Evolutionary conservation across 2,329 filamentous ascomycete genomes (phyloP).

Genomic region (Fusarium sp.): DNA sequence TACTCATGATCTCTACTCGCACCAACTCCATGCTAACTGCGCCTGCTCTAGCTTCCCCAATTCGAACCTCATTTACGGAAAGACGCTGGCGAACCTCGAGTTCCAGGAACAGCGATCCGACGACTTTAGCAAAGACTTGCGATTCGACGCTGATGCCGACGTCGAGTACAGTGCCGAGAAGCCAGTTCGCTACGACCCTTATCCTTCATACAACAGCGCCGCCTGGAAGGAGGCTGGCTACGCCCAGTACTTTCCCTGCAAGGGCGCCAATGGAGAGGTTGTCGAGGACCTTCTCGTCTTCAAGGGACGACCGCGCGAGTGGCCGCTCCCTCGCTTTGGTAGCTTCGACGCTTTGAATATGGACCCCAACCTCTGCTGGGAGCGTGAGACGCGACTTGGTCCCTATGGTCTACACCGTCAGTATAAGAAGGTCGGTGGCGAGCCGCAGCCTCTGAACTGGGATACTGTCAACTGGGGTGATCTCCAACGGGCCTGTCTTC

Average conservation of each 20-base stretch:
- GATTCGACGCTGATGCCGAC: slow-evolving; percentile 49
- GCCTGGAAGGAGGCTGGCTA: slow-evolving; percentile 68
- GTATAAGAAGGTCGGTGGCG: slow-evolving; percentile 57
- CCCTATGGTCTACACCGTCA: slow-evolving; percentile 69
- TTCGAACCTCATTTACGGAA: slow-evolving; percentile 68
- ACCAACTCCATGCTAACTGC: slow-evolving; percentile 44
- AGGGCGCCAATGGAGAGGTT: slow-evolving; percentile 70
- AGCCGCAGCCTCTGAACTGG: slow-evolving; percentile 65
- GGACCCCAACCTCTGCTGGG: slow-evolving; percentile 74
- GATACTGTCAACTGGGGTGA: slow-evolving; percentile 76
- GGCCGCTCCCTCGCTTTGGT: slow-evolving; percentile 72
- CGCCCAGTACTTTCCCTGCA: slow-evolving; percentile 72
- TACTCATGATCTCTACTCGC: slow-evolving; percentile 21
- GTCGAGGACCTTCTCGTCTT: slow-evolving; percentile 74
- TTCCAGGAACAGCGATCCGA: slow-evolving; percentile 53
- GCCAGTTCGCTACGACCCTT: slow-evolving; percentile 74
- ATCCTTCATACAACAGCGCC: slow-evolving; percentile 75
- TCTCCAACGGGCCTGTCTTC: slow-evolving; percentile 74
- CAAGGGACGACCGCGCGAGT: slow-evolving; percentile 68
- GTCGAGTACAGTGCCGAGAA: slow-evolving; percentile 57
- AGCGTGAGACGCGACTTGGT: slow-evolving; percentile 76
- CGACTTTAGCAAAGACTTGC: slow-evolving; percentile 47
- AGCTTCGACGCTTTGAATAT: slow-evolving; percentile 71
- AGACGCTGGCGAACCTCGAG: slow-evolving; percentile 62
- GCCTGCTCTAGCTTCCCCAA: slow-evolving; percentile 49